These are phyloP conservation scores for Ilex aquifolium DNA, from an alignment of 257 asterid genomes.

Conservation along the genomic window DNA sequence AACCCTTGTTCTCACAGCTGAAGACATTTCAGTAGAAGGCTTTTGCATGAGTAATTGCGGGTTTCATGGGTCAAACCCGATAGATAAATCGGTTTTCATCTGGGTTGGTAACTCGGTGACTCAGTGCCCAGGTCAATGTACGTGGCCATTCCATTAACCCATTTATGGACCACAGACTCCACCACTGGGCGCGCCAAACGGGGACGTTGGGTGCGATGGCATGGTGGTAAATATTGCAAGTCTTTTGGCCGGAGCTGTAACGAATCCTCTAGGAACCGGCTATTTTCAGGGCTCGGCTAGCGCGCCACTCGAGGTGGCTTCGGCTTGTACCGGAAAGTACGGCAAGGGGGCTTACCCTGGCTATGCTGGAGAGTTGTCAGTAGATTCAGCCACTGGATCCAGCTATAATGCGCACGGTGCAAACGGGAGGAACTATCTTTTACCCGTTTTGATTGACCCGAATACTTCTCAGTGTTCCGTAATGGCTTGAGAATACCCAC, in stretches of 20 bases:
- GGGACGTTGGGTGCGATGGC: slow-evolving; percentile 28
- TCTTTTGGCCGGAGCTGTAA: slow-evolving; percentile 26
- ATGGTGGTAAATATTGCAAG: slow-evolving; percentile 22
- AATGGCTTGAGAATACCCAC: neutral
- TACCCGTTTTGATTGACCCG: slow-evolving; percentile 23
- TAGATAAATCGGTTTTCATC: slow-evolving; percentile 2
- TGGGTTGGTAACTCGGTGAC: slow-evolving; percentile 32
- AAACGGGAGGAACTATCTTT: slow-evolving; percentile 24
- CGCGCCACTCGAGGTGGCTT: neutral
- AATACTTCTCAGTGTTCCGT: slow-evolving; percentile 9
- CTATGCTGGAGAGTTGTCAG: neutral
- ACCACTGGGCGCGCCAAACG: slow-evolving; percentile 22
- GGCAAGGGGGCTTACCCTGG: slow-evolving; percentile 13
- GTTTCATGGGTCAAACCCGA: slow-evolving; percentile 11
- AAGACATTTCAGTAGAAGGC: slow-evolving; percentile 27
- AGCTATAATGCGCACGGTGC: slow-evolving; percentile 29
- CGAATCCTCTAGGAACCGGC: slow-evolving; percentile 25
- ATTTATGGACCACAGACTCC: slow-evolving; percentile 17
- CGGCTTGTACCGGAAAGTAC: slow-evolving; percentile 19
- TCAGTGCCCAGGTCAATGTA: slow-evolving; percentile 23
- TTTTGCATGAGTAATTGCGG: slow-evolving; percentile 31
- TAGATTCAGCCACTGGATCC: slow-evolving; percentile 14
- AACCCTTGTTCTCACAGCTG: slow-evolving; percentile 22
- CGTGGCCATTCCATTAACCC: slow-evolving; percentile 7
- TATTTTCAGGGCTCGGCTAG: slow-evolving; percentile 20